Evolutionary conservation across 148 eudicot genomes (phyloP).

Genomic region (Rhododendron kiyosumense): DNA sequence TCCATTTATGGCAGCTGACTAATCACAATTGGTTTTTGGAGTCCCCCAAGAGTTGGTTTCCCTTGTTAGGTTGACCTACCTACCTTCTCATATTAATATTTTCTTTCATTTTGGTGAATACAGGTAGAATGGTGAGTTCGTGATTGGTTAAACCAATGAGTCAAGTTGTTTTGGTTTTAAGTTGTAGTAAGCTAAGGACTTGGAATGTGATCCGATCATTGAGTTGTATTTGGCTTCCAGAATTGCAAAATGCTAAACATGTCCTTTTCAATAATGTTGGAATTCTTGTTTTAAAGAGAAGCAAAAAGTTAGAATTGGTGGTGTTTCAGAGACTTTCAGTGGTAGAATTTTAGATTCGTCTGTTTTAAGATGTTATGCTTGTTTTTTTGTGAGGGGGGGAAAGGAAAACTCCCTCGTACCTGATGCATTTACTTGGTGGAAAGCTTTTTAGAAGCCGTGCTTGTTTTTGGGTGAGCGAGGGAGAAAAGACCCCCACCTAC

Average conservation of each 20-base stretch:
- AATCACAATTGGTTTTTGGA: background rate
- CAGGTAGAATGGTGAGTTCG: slow-evolving; percentile 4
- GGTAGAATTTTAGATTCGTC: background rate
- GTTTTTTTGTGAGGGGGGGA: background rate
- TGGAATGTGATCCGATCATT: slow-evolving; percentile 8
- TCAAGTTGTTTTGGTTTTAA: background rate
- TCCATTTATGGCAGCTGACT: slow-evolving; percentile 92
- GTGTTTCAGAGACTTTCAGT: background rate
- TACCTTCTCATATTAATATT: background rate
- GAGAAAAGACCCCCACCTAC: background rate
- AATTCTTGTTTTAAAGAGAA: slow-evolving; percentile 6
- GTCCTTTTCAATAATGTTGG: background rate
- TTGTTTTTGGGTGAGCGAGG: background rate
- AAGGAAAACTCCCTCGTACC: background rate
- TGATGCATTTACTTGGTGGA: background rate
- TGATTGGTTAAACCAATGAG: background rate
- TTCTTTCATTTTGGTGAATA: slow-evolving; percentile 1
- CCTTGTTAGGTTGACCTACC: background rate
- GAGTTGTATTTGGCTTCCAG: background rate
- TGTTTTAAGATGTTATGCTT: background rate
- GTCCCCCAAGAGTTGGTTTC: background rate
- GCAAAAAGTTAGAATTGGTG: background rate
- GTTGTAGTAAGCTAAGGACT: background rate
- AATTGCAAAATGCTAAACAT: background rate
- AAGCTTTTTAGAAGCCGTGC: background rate